phyloP scores from a whole-genome alignment of 306 rosid species.

The Oemleria cerasiformis region DNA sequence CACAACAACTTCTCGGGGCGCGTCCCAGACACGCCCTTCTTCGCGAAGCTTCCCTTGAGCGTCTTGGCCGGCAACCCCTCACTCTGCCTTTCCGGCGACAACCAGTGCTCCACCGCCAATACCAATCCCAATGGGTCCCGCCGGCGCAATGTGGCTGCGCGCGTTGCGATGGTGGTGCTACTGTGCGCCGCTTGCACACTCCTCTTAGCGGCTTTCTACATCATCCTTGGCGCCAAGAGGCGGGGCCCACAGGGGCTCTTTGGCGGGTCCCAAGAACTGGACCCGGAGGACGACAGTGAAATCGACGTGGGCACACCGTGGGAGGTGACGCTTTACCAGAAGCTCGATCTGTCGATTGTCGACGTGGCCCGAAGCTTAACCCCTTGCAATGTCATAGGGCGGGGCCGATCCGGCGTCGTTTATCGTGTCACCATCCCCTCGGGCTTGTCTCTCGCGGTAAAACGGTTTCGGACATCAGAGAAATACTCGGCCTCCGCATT shows the following conservation, averaged over 20 bases:
- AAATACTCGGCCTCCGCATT: constrained; percentile 71
- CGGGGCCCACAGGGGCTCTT: constrained; percentile 22
- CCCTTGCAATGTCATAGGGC: constrained; percentile 58
- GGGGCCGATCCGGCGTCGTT: constrained; percentile 87
- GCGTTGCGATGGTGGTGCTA: constrained; percentile 72
- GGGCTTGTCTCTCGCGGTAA: constrained; percentile 61
- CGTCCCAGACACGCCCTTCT: constrained; percentile 80
- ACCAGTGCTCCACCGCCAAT: constrained; percentile 33
- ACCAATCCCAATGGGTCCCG: neutral
- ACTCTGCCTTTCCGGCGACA: constrained; percentile 57
- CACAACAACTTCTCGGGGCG: constrained; percentile 72
- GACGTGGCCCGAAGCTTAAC: constrained; percentile 63
- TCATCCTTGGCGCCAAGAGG: constrained; percentile 42
- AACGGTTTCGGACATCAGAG: constrained; percentile 52
- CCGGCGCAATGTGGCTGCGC: constrained; percentile 53
- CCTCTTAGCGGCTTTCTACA: constrained; percentile 69
- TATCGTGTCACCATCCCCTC: constrained; percentile 46
- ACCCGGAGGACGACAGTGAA: constrained; percentile 49
- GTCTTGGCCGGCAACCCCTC: constrained; percentile 68
- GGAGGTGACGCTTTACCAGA: constrained; percentile 92
- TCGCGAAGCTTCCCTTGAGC: constrained; percentile 67
- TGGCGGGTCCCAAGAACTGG: constrained; percentile 40
- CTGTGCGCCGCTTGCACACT: constrained; percentile 67
- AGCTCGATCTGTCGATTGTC: constrained; percentile 70
- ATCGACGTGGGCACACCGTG: constrained; percentile 78